Base-by-base conservation (phyloP, 1,139 yeast species). In the Kurtzmaniella natalensis region DNA sequence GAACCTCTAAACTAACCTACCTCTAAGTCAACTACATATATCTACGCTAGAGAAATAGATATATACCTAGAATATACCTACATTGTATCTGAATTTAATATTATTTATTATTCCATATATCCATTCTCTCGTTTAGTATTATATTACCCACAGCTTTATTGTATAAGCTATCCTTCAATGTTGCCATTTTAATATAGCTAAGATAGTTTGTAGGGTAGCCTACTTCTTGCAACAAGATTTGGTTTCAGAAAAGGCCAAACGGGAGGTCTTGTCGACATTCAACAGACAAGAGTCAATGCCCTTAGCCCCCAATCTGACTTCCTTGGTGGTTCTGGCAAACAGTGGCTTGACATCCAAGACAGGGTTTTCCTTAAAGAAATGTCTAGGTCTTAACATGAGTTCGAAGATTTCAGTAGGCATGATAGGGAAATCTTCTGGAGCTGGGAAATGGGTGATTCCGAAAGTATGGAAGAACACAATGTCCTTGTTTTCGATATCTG, bases 391-490 rank as follows among this genome's bases (percentile, higher is more conserved):
- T 56, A 83, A 65, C 65, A 80, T 68, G 46, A 84, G 67, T 41
- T 81, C 77, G 50, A 81, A 78, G 48, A 85, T 81, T 61, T 83
- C 94, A 26, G 88, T 81, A 33, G 94, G 94, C 94, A 83, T 83
- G 46, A 84, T 76, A 40, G 94, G 92, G 80, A 82, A 84, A 60
- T 83, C 94, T 64, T 83, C 94, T 41, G 94, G 92, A 9, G 89
- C 80, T 40, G 94, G 94, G 75, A 82, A 80, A 55, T 83, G 94
- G 28, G 92, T 80, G 45, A 83, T 75, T 51, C 94, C 94, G 53
- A 83, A 83, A 24, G 89, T 82, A 58, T 82, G 92, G 78, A 79
- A 84, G 49, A 79, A 61, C 33, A 82, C 70, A 43, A 82, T 71
- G 54, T 82, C 89, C 26, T 83, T 76, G 60, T 82, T 72, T 48